phyloP scores from a whole-genome alignment of 2,329 filamentous ascomycete species.

The Aspergillus texensis region DNA sequence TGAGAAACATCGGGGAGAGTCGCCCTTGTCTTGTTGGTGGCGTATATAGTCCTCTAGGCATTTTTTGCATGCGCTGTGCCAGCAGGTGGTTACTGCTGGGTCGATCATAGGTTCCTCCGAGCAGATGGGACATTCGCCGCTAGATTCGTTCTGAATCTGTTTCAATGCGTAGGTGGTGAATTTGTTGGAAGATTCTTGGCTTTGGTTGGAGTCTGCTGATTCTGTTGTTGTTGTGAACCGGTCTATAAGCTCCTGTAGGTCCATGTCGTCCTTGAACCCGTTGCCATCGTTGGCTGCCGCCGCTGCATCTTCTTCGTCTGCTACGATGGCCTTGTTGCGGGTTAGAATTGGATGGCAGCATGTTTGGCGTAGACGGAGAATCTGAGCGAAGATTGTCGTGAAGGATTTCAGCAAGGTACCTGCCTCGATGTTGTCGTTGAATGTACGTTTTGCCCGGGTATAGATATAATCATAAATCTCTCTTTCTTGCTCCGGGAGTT shows the following conservation, averaged over 20 bases:
- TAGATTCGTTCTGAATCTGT: slow-evolving; percentile 87
- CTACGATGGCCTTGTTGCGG: slow-evolving; percentile 78
- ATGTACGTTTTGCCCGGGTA: slow-evolving; percentile 77
- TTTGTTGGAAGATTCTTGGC: slow-evolving; percentile 62
- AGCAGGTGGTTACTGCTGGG: slow-evolving; percentile 92
- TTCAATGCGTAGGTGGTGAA: slow-evolving; percentile 87
- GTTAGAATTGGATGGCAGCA: slow-evolving; percentile 93
- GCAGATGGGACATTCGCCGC: slow-evolving; percentile 91
- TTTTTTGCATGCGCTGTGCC: slow-evolving; percentile 95
- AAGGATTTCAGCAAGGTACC: slow-evolving; percentile 94
- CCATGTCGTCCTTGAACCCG: slow-evolving; percentile 92
- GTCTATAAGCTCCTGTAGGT: slow-evolving; percentile 81
- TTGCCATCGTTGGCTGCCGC: slow-evolving; percentile 76
- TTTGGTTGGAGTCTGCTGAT: slow-evolving; percentile 51
- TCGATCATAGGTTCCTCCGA: slow-evolving; percentile 94
- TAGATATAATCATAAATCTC: slow-evolving; percentile 94
- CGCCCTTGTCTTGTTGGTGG: slow-evolving; percentile 76
- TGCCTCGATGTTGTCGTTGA: slow-evolving; percentile 83
- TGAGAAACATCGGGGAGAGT: slow-evolving; percentile 82
- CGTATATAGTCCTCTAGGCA: slow-evolving; percentile 89
- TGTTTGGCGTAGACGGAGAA: slow-evolving; percentile 85
- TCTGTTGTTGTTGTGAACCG: slow-evolving; percentile 75
- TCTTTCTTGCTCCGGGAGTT: slow-evolving; percentile 80
- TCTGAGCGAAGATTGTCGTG: slow-evolving; percentile 96
- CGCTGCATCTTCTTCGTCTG: slow-evolving; percentile 83